phyloP scores from a whole-genome alignment of 352 stramenopile species.

The Aphanomyces invadans region DNA sequence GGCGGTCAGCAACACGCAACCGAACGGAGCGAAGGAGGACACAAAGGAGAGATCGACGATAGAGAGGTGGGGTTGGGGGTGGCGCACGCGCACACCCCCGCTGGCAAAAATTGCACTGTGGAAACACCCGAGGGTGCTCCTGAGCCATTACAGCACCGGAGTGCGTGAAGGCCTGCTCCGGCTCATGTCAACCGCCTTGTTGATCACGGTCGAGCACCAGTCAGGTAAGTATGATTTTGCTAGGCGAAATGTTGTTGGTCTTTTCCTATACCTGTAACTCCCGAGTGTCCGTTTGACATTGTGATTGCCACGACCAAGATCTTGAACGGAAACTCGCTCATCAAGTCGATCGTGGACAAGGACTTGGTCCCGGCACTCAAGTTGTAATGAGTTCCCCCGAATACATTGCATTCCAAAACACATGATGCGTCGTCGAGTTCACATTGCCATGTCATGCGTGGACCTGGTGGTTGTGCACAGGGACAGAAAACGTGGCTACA shows the following conservation, averaged over 20 bases:
- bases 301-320: slow-evolving; percentile 93
- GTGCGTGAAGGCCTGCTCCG: slow-evolving; percentile 80
- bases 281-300: slow-evolving; percentile 89
- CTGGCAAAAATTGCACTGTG: slow-evolving; percentile 19
- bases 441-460: no score
- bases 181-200: slow-evolving; percentile 77
- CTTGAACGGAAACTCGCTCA: slow-evolving; percentile 70
- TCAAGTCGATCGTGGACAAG: slow-evolving; percentile 84
- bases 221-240: no score
- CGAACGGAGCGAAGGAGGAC: no score
- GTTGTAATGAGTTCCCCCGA: not conserved
- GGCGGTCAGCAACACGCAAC: no score
- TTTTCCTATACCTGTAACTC: no score
- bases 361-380: slow-evolving; percentile 62
- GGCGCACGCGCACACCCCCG: slow-evolving; percentile 18
- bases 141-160: slow-evolving; percentile 71
- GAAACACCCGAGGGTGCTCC: slow-evolving; percentile 12
- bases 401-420: no score
- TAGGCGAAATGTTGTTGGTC: no score
- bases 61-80: slow-evolving; percentile 3
- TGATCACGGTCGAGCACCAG: slow-evolving; percentile 76
- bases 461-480: no score
- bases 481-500: no score
- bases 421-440: no score
- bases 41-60: no score